phyloP scores from a whole-genome alignment of 306 rosid species.

The Gillenia trifoliata region DNA sequence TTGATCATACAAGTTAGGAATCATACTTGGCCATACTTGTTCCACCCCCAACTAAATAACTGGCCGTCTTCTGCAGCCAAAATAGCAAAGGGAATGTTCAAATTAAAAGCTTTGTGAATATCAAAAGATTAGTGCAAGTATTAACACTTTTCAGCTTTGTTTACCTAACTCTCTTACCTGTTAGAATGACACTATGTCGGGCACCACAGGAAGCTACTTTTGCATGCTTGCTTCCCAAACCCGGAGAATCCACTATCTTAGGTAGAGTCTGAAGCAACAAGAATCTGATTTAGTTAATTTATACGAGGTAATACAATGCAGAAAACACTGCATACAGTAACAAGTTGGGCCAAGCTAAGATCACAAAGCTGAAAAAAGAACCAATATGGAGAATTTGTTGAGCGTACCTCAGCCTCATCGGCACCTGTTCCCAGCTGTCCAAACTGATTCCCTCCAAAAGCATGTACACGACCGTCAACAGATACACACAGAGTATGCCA shows the following conservation, averaged over 20 bases:
- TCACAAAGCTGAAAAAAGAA: background rate
- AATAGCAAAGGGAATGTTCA: background rate
- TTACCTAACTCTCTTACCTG: too few species aligned
- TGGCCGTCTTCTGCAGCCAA: constrained; percentile 55
- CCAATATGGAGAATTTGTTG: background rate
- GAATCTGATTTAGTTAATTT: background rate
- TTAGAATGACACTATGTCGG: constrained; percentile 71
- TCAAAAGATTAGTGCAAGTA: background rate
- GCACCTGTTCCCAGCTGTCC: constrained; percentile 83
- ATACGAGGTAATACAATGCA: background rate
- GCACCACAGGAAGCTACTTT: constrained; percentile 71
- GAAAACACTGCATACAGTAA: background rate
- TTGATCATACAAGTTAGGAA: background rate
- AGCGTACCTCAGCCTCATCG: constrained; percentile 69
- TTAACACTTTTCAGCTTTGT: background rate
- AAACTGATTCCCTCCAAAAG: constrained; percentile 91
- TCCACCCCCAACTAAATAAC: constrained; percentile 91
- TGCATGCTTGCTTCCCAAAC: constrained; percentile 52
- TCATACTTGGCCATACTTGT: constrained; percentile 80
- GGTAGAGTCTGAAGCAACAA: constrained; percentile 53
- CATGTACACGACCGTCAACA: constrained; percentile 54
- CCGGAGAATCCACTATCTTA: constrained; percentile 58
- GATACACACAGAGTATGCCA: constrained; percentile 85
- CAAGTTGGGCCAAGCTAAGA: background rate
- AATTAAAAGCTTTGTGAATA: background rate